These are phyloP conservation scores for Scortechinia acanthostroma DNA, from an alignment of 2,329 filamentous ascomycete species.

Conservation along the genomic window DNA sequence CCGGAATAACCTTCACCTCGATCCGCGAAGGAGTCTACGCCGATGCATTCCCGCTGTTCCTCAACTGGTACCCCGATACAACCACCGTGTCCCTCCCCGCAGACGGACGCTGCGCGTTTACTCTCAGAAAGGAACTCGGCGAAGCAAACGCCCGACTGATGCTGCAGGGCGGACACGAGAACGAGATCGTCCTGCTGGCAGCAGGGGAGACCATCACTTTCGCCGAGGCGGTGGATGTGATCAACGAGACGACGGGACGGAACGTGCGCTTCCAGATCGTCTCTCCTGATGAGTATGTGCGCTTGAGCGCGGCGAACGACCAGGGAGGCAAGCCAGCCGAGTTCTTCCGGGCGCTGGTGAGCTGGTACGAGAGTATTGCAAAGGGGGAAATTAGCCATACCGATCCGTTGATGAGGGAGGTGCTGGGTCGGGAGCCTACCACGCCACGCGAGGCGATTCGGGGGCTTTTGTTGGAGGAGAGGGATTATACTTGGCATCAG, in stretches of 20 bases:
- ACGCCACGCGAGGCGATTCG: neutral
- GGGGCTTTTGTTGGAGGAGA: conserved; percentile 10
- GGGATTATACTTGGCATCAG: conserved; percentile 32
- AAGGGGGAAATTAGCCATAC: conserved; percentile 9
- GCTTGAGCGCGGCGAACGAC: neutral
- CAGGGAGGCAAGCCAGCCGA: neutral
- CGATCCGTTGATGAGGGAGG: conserved; percentile 23
- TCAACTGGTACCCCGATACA: neutral
- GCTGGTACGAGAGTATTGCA: neutral
- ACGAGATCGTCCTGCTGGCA: conserved; percentile 17
- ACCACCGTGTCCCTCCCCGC: neutral
- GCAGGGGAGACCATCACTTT: conserved; percentile 21
- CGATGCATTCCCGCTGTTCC: neutral
- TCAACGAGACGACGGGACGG: conserved; percentile 22
- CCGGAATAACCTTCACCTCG: neutral
- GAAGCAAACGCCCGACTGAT: neutral
- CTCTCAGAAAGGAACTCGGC: neutral
- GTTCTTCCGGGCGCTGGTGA: neutral
- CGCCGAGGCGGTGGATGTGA: conserved; percentile 22
- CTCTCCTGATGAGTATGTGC: conserved; percentile 21
- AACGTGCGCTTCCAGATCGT: conserved; percentile 20
- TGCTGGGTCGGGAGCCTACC: conserved; percentile 12
- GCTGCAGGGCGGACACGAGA: neutral
- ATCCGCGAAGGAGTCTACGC: neutral
- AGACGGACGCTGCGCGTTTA: neutral